These are phyloP conservation scores for Carpinus fangiana DNA, from an alignment of 306 rosid species.

Conservation along the genomic window DNA sequence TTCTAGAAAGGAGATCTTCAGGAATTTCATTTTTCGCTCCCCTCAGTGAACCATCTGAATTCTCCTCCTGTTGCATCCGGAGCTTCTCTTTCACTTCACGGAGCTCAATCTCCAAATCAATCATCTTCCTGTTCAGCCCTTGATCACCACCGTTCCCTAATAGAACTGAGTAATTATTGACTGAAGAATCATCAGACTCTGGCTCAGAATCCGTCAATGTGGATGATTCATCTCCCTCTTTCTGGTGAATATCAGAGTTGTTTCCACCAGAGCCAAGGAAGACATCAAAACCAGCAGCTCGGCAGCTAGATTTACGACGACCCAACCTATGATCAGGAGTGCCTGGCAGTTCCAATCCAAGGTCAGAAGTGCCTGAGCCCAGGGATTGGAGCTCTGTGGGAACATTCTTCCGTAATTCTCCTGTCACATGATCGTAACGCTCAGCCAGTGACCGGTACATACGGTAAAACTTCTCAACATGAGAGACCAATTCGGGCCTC, in stretches of 20 bases:
- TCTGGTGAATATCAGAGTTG: conserved; percentile 63
- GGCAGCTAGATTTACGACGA: conserved; percentile 56
- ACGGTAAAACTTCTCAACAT: conserved; percentile 88
- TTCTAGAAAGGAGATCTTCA: conserved; percentile 45
- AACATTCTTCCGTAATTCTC: conserved; percentile 70
- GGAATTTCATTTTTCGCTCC: conserved; percentile 41
- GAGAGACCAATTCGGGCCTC: conserved; percentile 84
- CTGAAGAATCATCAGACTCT: conserved; percentile 91
- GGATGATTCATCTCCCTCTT: conserved; percentile 78
- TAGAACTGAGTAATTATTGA: conserved; percentile 68
- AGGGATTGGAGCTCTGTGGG: conserved; percentile 85
- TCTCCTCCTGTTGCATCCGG: conserved; percentile 61
- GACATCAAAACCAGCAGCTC: conserved; percentile 95
- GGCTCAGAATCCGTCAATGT: conserved; percentile 78
- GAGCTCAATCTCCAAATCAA: conserved; percentile 81
- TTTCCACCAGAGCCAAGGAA: conserved; percentile 82
- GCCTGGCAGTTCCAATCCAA: conserved; percentile 61
- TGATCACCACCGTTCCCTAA: conserved; percentile 51
- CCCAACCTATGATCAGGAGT: conserved; percentile 44
- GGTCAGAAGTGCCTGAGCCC: conserved; percentile 69
- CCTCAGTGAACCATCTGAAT: conserved; percentile 40
- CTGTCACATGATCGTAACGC: conserved; percentile 88
- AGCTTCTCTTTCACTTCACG: conserved; percentile 76
- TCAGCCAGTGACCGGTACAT: conserved; percentile 86
- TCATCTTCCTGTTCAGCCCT: conserved; percentile 56